Conservation (phyloP, 2,329 filamentous ascomycete genomes). For the Coniella vitis region DNA sequence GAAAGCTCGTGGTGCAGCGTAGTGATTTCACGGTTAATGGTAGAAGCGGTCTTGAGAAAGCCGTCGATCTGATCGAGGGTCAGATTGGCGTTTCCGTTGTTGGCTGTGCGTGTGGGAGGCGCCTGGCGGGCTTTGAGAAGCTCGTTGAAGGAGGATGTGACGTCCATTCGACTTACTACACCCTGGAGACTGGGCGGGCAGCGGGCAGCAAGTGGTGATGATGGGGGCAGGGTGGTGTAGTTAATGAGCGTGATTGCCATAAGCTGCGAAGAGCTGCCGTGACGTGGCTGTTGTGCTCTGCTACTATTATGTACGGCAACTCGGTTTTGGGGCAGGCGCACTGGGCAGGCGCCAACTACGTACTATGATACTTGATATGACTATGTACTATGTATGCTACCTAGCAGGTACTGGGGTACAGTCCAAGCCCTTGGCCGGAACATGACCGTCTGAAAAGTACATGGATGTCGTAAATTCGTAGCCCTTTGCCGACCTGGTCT, state of each 20-base stretch:
- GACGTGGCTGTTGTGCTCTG: slow-evolving; percentile 3
- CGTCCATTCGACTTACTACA: too few species aligned
- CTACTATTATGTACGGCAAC: neutral
- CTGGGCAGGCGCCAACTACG: too few species aligned
- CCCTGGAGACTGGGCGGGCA: too few species aligned
- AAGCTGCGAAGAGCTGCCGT: neutral
- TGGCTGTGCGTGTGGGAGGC: slow-evolving; percentile 32
- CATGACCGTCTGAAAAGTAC: too few species aligned
- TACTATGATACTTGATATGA: too few species aligned
- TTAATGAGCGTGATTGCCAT: neutral
- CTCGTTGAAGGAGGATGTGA: slow-evolving; percentile 64
- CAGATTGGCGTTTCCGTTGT: slow-evolving; percentile 30
- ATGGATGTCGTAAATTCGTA: neutral
- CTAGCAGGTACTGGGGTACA: neutral
- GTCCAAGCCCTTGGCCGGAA: neutral
- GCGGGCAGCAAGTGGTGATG: neutral
- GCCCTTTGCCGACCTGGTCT: neutral
- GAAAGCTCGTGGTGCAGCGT: slow-evolving; percentile 75
- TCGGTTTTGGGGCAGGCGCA: neutral
- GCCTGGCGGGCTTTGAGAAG: slow-evolving; percentile 55
- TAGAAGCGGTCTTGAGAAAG: slow-evolving; percentile 89
- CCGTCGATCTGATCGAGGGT: slow-evolving; percentile 60
- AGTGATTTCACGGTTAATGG: slow-evolving; percentile 81
- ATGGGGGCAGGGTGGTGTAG: neutral
- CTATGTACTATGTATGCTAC: too few species aligned